Base-by-base conservation (phyloP, 345 rosid genomes). In the Pugionium dolabratum region DNA sequence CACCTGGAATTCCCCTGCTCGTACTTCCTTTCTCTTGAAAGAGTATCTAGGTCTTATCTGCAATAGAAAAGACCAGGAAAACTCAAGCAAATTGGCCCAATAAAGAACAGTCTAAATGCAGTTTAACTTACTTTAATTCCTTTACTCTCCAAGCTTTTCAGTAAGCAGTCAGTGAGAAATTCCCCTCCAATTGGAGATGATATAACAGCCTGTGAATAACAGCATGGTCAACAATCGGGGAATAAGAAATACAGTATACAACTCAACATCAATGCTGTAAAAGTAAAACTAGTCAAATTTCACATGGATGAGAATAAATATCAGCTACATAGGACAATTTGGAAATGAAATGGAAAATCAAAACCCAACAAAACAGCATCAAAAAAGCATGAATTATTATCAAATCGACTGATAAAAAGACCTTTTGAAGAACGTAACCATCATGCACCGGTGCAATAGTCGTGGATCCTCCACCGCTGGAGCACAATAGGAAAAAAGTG, bases 361-460 rank as follows among this genome's bases (percentile, higher is more conserved):
- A 72, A 42, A 59, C 1, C 28, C 45, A 52, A 51, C 67, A 34
- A 70, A 62, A 39, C 32, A 26, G 44, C 43, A 47, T 5, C 37
- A 2, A 30, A 18, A 57, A 62, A 61, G 68, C 30, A 4, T 40
- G 36, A 32, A 54, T 26, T 53, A 10, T 54, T 37, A 46, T 27
- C 2, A 31, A 54, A 26, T 54, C 18, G 62, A 36, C 34, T 33
- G 57, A 45, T 27, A 55, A 37, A 54, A 27, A 41, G 75, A 91
- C 99, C 97, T 89, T 95, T 65, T 95, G 99, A 80, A 95, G 95
- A 73, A 91, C 97, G 77, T 87, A 91, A 69, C 96, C 99, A 63
- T 95, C 99, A 66, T 95, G 98, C 47, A 91, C 99, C 1, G 99
- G 97, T 62, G 96, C 85, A 67, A 91, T 83, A 46, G 91, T 87